phyloP scores from a whole-genome alignment of 1,284 basidiomycete genomes.

The Ganoderma sinense region DNA sequence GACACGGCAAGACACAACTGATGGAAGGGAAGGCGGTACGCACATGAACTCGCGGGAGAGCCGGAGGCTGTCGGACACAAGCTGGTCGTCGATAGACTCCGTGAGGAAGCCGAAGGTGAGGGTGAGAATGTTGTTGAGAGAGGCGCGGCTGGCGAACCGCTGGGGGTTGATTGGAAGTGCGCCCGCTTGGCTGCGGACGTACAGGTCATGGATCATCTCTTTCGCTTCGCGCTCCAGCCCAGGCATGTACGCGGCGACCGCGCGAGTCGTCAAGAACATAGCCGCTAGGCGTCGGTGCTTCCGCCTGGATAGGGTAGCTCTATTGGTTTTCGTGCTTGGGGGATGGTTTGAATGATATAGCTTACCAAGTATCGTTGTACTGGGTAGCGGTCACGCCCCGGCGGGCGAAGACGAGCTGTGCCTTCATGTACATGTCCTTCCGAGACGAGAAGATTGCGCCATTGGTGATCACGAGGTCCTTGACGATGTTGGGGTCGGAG shows the following conservation, averaged over 20 bases:
- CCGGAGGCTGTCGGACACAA: slow-evolving; percentile 41
- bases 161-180: slow-evolving; percentile 45
- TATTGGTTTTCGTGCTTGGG: background rate
- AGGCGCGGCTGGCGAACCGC: slow-evolving; percentile 40
- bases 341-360: background rate
- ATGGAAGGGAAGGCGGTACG: background rate
- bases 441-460: slow-evolving; percentile 52
- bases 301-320: background rate
- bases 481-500: slow-evolving; percentile 48
- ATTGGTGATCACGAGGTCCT: slow-evolving; percentile 51
- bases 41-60: slow-evolving; percentile 25
- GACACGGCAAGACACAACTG: background rate
- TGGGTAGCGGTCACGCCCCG: slow-evolving; percentile 51
- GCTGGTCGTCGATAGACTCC: slow-evolving; percentile 41
- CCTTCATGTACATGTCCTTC: slow-evolving; percentile 52
- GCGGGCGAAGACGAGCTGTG: slow-evolving; percentile 47
- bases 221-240: slow-evolving; percentile 46
- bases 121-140: slow-evolving; percentile 49
- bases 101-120: slow-evolving; percentile 47
- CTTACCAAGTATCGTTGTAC: slow-evolving; percentile 46
- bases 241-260: slow-evolving; percentile 42
- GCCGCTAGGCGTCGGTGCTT: slow-evolving; percentile 49
- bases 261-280: slow-evolving; percentile 41
- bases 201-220: slow-evolving; percentile 44
- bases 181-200: slow-evolving; percentile 41